A percentile compares a stretch with the other conserved stretches of the same genome.
These are phyloP conservation scores for Peterozyma xylosa DNA, from an alignment of 805 yeast genomes.

Conservation along the genomic window DNA sequence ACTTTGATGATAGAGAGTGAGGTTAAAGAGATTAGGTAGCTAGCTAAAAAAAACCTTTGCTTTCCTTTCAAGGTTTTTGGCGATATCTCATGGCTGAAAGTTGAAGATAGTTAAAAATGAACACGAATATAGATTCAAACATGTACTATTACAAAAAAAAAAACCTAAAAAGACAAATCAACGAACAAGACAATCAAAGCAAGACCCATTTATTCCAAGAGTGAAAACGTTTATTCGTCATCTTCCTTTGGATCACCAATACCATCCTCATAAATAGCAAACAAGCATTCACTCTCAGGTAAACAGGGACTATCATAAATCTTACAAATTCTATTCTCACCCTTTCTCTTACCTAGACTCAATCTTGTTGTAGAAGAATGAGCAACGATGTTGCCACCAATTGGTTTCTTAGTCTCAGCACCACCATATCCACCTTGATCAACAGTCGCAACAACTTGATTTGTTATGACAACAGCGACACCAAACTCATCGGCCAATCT, in stretches of 20 bases:
- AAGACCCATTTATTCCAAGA: too few relatives aligned
- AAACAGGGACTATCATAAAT: conserved; percentile 94
- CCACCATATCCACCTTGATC: conserved; percentile 58
- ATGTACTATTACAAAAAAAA: conserved; percentile 1
- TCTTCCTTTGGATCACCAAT: conserved; percentile 92
- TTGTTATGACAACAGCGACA: conserved; percentile 90
- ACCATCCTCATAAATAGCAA: conserved; percentile 95
- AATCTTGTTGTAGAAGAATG: conserved; percentile 94
- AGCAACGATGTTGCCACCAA: conserved; percentile 96
- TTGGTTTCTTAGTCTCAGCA: conserved; percentile 93
- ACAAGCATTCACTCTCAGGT: conserved; percentile 91
- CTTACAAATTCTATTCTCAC: conserved; percentile 88
- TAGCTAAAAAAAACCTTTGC: not conserved
- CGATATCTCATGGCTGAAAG: too few relatives aligned
- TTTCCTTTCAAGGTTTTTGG: too few relatives aligned
- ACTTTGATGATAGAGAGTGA: too few relatives aligned
- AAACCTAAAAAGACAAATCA: not conserved
- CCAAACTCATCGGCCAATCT: conserved; percentile 96
- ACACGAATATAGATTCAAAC: conserved; percentile 1
- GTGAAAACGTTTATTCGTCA: conserved; percentile 28
- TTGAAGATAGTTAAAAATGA: too few relatives aligned
- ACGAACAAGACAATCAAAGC: too few relatives aligned
- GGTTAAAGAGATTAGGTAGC: too few relatives aligned
- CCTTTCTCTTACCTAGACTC: conserved; percentile 84
- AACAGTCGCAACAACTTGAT: conserved; percentile 97